phyloP scores from a whole-genome alignment of 345 rosid genomes.

The Alliaria petiolata region DNA sequence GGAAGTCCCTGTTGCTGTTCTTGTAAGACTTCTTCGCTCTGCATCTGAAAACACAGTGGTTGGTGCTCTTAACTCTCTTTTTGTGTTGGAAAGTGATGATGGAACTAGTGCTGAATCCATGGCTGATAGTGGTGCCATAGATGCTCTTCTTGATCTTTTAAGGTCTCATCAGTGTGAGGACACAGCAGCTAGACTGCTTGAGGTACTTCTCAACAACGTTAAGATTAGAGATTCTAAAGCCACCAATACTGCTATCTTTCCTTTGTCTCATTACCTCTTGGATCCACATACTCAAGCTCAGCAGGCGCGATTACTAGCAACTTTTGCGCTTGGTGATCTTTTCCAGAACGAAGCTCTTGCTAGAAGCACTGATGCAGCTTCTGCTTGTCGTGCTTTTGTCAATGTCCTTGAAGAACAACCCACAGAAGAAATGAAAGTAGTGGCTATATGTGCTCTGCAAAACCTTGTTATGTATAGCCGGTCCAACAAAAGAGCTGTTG shows the following conservation, averaged over 20 bases:
- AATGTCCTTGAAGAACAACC: slow-evolving; percentile 99
- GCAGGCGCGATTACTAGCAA: slow-evolving; percentile 87
- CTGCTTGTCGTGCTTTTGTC: slow-evolving; percentile 97
- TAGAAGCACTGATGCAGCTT: slow-evolving; percentile 88
- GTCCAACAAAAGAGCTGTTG: slow-evolving; percentile 97
- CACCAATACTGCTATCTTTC: slow-evolving; percentile 83
- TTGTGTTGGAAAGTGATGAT: slow-evolving; percentile 94
- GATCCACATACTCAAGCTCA: slow-evolving; percentile 99
- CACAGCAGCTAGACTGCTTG: slow-evolving; percentile 91
- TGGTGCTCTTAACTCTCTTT: slow-evolving; percentile 92
- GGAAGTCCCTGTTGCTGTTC: slow-evolving; percentile 95
- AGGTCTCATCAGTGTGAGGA: slow-evolving; percentile 97
- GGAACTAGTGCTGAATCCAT: slow-evolving; percentile 96
- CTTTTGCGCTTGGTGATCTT: slow-evolving; percentile 95
- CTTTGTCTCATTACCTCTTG: slow-evolving; percentile 90
- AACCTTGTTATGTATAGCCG: slow-evolving; percentile 96
- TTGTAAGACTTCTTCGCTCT: slow-evolving; percentile 86
- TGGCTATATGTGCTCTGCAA: slow-evolving; percentile 95
- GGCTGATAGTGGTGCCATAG: slow-evolving; percentile 99
- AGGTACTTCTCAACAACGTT: slow-evolving; percentile 90
- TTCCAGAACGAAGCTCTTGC: slow-evolving; percentile 97
- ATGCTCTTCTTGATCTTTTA: slow-evolving; percentile 94
- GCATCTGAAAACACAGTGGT: slow-evolving; percentile 75
- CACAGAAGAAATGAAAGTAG: slow-evolving; percentile 99
- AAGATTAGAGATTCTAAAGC: slow-evolving; percentile 94